Percentiles rank a stretch among this genome's conserved stretches.
Evolutionary conservation across 140 eudicot species (phyloP).

Genomic region (Erigeron philadelphicus): DNA sequence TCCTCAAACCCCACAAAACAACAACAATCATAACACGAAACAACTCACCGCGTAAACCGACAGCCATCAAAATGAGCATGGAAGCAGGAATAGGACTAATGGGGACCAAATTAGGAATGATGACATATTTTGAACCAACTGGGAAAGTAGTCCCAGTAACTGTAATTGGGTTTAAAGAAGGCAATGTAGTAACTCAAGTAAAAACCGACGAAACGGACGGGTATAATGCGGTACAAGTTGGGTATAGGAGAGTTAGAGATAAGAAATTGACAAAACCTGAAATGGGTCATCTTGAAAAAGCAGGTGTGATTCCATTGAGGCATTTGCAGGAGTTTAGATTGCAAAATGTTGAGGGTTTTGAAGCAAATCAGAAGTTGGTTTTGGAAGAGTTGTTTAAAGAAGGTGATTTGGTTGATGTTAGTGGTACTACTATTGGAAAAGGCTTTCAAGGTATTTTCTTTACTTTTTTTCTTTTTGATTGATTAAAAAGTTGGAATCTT

Average conservation of each 20-base stretch:
- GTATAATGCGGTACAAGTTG: conserved; percentile 92
- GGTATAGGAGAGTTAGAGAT: conserved; percentile 83
- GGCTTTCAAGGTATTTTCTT: conserved; percentile 79
- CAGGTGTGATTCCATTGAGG: conserved; percentile 77
- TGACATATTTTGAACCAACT: conserved; percentile 66
- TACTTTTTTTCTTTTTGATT: not conserved
- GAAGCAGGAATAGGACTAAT: conserved; percentile 90
- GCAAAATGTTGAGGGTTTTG: conserved; percentile 59
- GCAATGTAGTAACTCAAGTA: conserved; percentile 85
- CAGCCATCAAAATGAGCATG: conserved; percentile 33
- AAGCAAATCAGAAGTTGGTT: conserved; percentile 50
- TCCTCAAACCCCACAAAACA: conserved; percentile 14
- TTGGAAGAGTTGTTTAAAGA: conserved; percentile 78
- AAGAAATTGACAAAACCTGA: conserved; percentile 82
- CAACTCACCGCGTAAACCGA: conserved; percentile 27
- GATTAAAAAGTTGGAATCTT: not conserved
- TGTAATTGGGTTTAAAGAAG: conserved; percentile 82
- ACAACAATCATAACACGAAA: conserved; percentile 19
- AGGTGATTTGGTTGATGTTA: conserved; percentile 91
- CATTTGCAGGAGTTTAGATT: conserved; percentile 88
- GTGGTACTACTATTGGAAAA: conserved; percentile 94
- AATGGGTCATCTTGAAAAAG: conserved; percentile 75
- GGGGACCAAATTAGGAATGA: conserved; percentile 96
- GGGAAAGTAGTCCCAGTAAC: conserved; percentile 91
- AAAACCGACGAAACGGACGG: conserved; percentile 84